phyloP scores from a whole-genome alignment of 2,329 filamentous ascomycete species.

The Erysiphe pulchra region DNA sequence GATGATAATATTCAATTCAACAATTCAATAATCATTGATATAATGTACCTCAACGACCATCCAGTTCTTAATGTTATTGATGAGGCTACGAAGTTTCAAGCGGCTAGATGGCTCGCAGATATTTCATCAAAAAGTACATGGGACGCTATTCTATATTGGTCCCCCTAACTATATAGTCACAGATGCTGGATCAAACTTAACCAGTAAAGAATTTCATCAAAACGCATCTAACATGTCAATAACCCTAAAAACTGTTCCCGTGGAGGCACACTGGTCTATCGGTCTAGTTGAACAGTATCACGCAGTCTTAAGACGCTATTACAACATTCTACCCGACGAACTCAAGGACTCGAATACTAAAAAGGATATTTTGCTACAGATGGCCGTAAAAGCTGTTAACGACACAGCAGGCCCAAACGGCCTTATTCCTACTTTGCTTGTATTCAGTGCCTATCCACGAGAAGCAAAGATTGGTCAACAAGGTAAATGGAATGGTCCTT shows the following conservation, averaged over 20 bases:
- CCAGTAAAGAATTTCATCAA: not conserved
- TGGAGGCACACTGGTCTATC: too few relatives aligned
- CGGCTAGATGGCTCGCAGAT: too few relatives aligned
- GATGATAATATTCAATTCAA: not conserved
- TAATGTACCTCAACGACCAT: not conserved
- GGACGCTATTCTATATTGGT: too few relatives aligned
- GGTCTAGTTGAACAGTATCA: not conserved
- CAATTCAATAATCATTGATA: not conserved
- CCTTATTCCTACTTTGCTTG: too few relatives aligned
- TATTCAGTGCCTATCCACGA: not conserved
- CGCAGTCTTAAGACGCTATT: not conserved
- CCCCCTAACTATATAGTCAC: not conserved
- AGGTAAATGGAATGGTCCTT: not conserved
- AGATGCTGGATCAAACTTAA: not conserved
- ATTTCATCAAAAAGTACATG: too few relatives aligned
- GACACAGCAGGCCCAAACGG: too few relatives aligned
- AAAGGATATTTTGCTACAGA: not conserved
- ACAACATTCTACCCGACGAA: not conserved
- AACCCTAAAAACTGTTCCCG: not conserved
- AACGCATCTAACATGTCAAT: not conserved
- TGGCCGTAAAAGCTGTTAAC: too few relatives aligned
- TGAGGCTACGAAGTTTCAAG: not conserved
- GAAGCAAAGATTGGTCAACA: not conserved
- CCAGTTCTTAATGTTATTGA: not conserved
- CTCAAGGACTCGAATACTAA: not conserved